Base-by-base conservation (phyloP, 176 grass and related monocot genomes). In the Raddia guianensis region DNA sequence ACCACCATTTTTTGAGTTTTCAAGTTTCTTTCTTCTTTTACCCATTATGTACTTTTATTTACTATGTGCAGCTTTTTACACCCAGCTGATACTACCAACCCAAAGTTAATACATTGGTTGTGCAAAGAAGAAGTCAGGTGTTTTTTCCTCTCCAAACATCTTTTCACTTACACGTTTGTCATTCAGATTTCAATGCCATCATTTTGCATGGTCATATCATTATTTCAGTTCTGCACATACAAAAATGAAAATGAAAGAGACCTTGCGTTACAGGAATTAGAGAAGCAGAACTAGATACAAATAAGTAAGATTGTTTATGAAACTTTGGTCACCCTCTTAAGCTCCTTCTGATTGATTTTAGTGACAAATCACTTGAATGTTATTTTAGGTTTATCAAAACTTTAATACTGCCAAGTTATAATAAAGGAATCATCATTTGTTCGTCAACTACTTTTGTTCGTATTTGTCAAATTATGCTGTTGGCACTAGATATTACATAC, bases 71-170 rank as follows among this genome's bases (percentile, higher is more conserved):
- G 96, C 73, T 99, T 95, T 56, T 90, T 93, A 80, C 96, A 95
- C 91, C 90, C 96, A 88, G 84, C 92, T 62, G 96, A 99, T 78
- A 88, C 88, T 85, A 47, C n/a, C 10, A 95, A 93, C 73, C 90
- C 75, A 45, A 95, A 93, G 67, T 70, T 99, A 82, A 76, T 93
- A 83, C 54, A 91, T 74, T 95, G 96, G 96, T 82, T 99, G 72
- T 91, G 92, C 77, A 84, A 84, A 83, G 90, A 99, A 90, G 96
- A 99, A 93, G 84, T 95, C 83, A 99, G 96, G 92, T 93, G 81
- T 61, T 49, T 15, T 45, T 57, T 68, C 42, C 42, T 58, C 56
- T 50, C 54, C 46, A 55, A 63, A 66, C 27, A 3, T 83, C 49
- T 45, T 84, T 64, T 84, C 70, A n/a, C 49, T 73, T 70, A 46